Evolutionary conservation across 257 asterid species (phyloP).

Genomic region (Marsdenia floribunda): DNA sequence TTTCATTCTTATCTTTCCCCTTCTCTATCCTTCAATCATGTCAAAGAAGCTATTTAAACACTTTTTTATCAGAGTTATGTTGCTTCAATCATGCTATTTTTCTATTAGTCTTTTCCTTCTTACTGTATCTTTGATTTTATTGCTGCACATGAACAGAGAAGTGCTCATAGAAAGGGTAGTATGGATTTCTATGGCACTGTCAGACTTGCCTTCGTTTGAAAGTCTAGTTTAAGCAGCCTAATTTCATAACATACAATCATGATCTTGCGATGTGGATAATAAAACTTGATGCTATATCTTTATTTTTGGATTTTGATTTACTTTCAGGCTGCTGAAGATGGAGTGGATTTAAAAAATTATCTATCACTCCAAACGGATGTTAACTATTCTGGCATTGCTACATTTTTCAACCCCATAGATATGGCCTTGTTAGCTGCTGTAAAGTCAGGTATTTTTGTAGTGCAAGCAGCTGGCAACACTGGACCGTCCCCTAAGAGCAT

Average conservation of each 20-base stretch:
- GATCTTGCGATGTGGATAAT: background rate
- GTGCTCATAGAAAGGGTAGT: background rate
- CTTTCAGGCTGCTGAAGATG: conserved; percentile 90
- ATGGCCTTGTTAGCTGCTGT: conserved; percentile 94
- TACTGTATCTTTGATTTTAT: background rate
- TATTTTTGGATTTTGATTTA: background rate
- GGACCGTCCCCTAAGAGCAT: conserved; percentile 96
- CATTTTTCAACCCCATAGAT: conserved; percentile 95
- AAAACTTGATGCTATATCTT: background rate
- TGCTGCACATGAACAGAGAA: background rate
- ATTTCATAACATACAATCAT: background rate
- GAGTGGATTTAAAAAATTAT: conserved; percentile 90
- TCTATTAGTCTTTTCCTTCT: background rate
- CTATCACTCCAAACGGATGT: conserved; percentile 95
- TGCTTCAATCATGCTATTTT: background rate
- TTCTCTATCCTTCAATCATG: background rate
- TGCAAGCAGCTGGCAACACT: conserved; percentile 98
- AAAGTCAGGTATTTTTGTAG: conserved; percentile 77
- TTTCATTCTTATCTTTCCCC: background rate
- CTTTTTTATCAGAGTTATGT: background rate
- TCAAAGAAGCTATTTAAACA: background rate
- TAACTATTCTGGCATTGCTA: conserved; percentile 97
- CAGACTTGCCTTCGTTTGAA: background rate
- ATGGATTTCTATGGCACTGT: background rate
- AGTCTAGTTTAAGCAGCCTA: background rate